Conservation (phyloP, 108 stramenopile species). For the Cyclotella cryptica region DNA sequence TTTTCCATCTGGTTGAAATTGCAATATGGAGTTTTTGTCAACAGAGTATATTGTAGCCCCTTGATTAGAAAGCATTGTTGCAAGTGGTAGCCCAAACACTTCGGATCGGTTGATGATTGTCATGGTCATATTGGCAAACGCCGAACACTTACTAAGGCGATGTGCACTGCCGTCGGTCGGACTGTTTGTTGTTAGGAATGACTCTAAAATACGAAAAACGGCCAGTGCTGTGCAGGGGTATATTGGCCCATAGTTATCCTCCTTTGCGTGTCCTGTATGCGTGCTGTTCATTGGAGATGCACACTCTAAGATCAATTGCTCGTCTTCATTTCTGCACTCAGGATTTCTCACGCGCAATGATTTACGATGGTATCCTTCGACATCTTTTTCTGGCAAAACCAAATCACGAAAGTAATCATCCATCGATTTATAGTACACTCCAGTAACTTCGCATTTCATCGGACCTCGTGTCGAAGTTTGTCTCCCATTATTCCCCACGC, state of each 20-base stretch:
- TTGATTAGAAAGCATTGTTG: constrained; percentile 89
- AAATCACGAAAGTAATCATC: constrained; percentile 93
- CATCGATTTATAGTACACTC: constrained; percentile 81
- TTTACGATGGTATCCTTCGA: constrained; percentile 85
- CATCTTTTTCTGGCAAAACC: constrained; percentile 84
- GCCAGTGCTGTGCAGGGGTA: constrained; percentile 93
- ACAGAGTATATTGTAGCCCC: constrained; percentile 92
- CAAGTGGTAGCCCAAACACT: constrained; percentile 93
- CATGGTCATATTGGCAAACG: constrained; percentile 70
- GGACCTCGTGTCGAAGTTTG: constrained; percentile 36
- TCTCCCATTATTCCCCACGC: constrained; percentile 5
- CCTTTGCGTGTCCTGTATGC: background rate
- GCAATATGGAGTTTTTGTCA: constrained; percentile 85
- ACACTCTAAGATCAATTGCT: background rate
- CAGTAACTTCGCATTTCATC: constrained; percentile 61
- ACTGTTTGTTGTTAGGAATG: constrained; percentile 22
- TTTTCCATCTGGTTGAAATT: constrained; percentile 56
- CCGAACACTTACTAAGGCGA: constrained; percentile 4
- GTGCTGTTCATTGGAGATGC: background rate
- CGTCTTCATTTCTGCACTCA: constrained; percentile 24
- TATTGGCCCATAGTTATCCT: constrained; percentile 39
- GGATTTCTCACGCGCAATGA: constrained; percentile 23
- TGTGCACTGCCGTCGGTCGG: constrained; percentile 1
- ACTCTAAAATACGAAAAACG: constrained; percentile 85
- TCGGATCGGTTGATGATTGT: constrained; percentile 95